Percentiles rank a stretch among this genome's conserved stretches.
These are phyloP conservation scores for Microcyclospora tardicrescens DNA, from an alignment of 2,329 filamentous ascomycete species.

Conservation along the genomic window DNA sequence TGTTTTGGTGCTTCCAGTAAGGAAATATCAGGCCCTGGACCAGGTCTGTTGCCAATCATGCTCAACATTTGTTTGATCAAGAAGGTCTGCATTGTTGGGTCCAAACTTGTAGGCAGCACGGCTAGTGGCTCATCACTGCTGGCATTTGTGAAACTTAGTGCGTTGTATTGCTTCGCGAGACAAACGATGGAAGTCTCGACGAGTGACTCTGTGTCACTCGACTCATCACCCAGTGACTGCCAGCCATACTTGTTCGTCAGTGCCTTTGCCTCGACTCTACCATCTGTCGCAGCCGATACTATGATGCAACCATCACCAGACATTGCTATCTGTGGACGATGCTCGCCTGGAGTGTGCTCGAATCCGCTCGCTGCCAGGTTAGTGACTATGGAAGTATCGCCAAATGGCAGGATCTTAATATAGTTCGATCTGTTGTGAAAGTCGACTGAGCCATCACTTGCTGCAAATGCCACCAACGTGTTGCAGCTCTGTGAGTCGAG, in stretches of 20 bases:
- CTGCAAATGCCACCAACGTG: constrained; percentile 57
- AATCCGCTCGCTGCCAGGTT: constrained; percentile 69
- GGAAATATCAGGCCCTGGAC: constrained; percentile 56
- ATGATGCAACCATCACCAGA: constrained; percentile 37
- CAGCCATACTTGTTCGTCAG: constrained; percentile 19
- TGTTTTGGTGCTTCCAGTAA: constrained; percentile 56
- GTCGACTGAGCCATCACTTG: constrained; percentile 69
- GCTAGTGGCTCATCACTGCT: constrained; percentile 39
- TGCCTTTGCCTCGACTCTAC: constrained; percentile 23
- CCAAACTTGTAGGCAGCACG: constrained; percentile 22
- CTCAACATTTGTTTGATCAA: constrained; percentile 51
- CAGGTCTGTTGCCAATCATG: constrained; percentile 49
- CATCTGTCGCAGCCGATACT: constrained; percentile 31
- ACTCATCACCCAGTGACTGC: constrained; percentile 15
- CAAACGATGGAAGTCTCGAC: constrained; percentile 21
- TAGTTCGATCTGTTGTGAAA: constrained; percentile 67
- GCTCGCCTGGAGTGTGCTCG: constrained; percentile 50
- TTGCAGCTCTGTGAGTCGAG: constrained; percentile 58
- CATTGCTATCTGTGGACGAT: constrained; percentile 33
- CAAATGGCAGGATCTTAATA: constrained; percentile 48
- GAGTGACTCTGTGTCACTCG: constrained; percentile 13
- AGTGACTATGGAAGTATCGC: constrained; percentile 51
- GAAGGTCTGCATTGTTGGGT: constrained; percentile 51
- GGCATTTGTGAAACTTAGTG: constrained; percentile 29
- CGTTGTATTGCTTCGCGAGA: constrained; percentile 21